Evolutionary conservation across 257 asterid genomes (phyloP).

Genomic region (Solanum appendiculatum): DNA sequence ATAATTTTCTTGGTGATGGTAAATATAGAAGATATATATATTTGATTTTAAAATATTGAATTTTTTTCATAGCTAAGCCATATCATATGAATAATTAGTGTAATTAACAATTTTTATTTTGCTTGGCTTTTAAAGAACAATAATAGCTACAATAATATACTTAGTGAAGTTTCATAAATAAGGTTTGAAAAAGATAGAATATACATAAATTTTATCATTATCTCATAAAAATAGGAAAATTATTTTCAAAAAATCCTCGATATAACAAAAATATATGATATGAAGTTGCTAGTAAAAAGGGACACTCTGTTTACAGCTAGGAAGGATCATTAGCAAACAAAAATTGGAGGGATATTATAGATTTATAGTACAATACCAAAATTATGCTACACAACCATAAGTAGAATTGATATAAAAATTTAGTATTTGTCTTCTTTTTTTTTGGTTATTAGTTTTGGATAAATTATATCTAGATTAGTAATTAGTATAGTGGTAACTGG

Average conservation of each 20-base stretch:
- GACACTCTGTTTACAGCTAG: neutral
- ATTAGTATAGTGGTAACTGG: too few species aligned
- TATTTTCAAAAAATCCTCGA: rapidly evolving
- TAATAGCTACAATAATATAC: too few species aligned
- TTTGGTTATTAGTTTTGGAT: neutral
- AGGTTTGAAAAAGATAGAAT: rapidly evolving
- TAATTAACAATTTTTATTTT: neutral
- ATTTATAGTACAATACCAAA: too few species aligned
- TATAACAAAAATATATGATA: neutral
- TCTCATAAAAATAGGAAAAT: too few species aligned
- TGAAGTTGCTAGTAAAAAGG: neutral
- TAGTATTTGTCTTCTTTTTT: too few species aligned
- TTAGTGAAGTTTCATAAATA: too few species aligned
- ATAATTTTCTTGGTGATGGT: too few species aligned
- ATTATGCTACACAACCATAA: neutral
- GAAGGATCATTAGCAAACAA: neutral
- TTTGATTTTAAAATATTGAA: neutral
- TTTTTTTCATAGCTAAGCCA: neutral
- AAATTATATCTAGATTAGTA: too few species aligned
- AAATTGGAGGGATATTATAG: neutral
- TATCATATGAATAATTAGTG: neutral
- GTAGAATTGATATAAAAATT: neutral
- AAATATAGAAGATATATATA: neutral
- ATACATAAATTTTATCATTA: too few species aligned
- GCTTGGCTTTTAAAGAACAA: neutral